Percentiles rank a stretch among this genome's conserved stretches.
Conservation (phyloP, 805 yeast genomes). For the Starmerella apis region DNA sequence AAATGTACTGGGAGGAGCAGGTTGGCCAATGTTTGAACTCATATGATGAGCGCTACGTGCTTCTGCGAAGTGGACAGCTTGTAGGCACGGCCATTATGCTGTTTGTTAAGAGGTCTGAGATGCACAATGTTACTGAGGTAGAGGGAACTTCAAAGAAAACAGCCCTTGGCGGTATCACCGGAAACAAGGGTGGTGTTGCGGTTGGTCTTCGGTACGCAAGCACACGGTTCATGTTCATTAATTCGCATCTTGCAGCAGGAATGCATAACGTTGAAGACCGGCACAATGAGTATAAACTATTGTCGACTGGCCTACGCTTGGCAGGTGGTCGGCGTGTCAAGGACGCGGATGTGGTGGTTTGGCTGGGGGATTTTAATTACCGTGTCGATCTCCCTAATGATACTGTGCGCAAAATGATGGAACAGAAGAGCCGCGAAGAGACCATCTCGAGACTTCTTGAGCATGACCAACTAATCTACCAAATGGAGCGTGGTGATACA, state of each 20-base stretch:
- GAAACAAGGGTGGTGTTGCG: conserved; percentile 94
- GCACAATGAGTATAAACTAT: conserved; percentile 68
- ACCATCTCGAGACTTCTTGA: conserved; percentile 38
- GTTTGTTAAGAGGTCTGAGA: conserved; percentile 53
- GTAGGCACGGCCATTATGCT: conserved; percentile 79
- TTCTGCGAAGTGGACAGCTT: conserved; percentile 73
- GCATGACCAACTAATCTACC: conserved; percentile 68
- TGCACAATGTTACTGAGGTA: conserved; percentile 60
- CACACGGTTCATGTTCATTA: conserved; percentile 71
- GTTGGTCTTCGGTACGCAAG: conserved; percentile 74
- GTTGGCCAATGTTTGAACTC: conserved; percentile 55
- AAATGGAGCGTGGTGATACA: conserved; percentile 60
- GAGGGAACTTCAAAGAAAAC: conserved; percentile 94
- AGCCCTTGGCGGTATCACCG: conserved; percentile 93
- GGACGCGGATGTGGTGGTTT: conserved; percentile 77
- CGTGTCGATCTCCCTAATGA: conserved; percentile 64
- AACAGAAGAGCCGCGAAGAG: conserved; percentile 23
- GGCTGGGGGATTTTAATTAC: conserved; percentile 94
- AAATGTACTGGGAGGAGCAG: conserved; percentile 65
- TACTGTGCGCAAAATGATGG: conserved; percentile 52
- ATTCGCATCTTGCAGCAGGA: conserved; percentile 94
- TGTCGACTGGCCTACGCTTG: conserved; percentile 65
- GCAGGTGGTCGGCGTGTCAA: conserved; percentile 62
- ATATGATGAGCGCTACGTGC: conserved; percentile 43
- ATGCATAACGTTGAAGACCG: conserved; percentile 70